Base-by-base conservation (phyloP, 2,329 filamentous ascomycete genomes). In the Fusarium temperatum region DNA sequence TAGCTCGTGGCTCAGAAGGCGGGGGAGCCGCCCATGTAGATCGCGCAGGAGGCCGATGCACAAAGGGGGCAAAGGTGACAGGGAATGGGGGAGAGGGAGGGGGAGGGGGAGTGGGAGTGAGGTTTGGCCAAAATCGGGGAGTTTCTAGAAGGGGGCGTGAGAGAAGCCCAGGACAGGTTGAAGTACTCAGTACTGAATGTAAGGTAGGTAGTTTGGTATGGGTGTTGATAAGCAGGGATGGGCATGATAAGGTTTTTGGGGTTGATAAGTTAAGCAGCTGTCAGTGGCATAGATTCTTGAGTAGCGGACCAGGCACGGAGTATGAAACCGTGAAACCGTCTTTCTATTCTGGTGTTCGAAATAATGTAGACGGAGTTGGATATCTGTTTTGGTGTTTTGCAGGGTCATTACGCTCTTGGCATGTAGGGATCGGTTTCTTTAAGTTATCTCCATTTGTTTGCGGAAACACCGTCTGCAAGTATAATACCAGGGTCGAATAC, bases 121-220 rank as follows among this genome's bases (percentile, higher is more conserved):
- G 35, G 58, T 22, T 61, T 53, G 41, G 8, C 35, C 48, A 18
- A 32, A 35, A 14, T 42, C 9, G 20, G 44, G 11, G 30, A 60
- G 38, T 66, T 68, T 72, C 58, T 65, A 70, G 59, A 72, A 73
- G 59, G 55, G 69, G 64, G 65, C 51, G 63, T 66, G 42, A 56
- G 45, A 38, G 54, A 68, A 58, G 36, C 39, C 38, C 32, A 17
- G 35, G 17, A 18, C 59, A 39, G 50, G 45, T 72, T 68, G 68
- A 53, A 44, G 47, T 8, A 47, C 44, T 28, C 24, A 47, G 44
- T 28, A 28, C 8, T 14, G 26, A 5, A 26, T 26, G 26, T 26
- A 26, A 26, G 26, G 26, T 26, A 26, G 30, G 45, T 45, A 35
- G 35, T 48, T n/a, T 35, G 22, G 38, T 53, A 39, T 44, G 35